Base-by-base conservation (phyloP, 2,329 filamentous ascomycete genomes). In the Graphilbum ipis-grandicollis region DNA sequence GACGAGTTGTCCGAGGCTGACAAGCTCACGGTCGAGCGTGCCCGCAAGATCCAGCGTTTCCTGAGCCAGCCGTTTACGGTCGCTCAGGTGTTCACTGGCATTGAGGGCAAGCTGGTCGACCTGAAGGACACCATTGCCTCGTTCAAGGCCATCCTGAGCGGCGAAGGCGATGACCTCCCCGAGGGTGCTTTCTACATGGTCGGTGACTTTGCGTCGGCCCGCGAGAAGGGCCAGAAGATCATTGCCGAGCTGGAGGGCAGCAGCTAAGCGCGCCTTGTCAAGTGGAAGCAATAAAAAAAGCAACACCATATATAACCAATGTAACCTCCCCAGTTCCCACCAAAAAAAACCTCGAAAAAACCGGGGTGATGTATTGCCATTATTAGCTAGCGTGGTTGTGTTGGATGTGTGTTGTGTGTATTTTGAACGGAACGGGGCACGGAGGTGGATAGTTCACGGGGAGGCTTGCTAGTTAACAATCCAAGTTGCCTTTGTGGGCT, bases 1-100 rank as follows among this genome's bases (percentile, higher is more conserved):
- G 90, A 98, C 66, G 90, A 98, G 64, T 69, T 98, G 67, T 96
- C 90, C 48, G 90, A 96, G 74, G 81, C 82, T 55, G 90, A 98
- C 66, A 94, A 98, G 80, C 78, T 98, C 56, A 96, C 90, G 53
- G 90, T 98, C 74, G 90, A 98, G 80, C 90, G 90, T 78, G 90
- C 90, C 65, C 88, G 90, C 73, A 96, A 96, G 77, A 79, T 98
- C 61, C 90, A 98, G 75, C 82, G 86, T 80, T 98, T 98, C 85
- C 73, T 98, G 73, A 83, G 75, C 65, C 90, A 98, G 75, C 90
- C 90, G 59, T 98, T 98, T 77, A 90, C 90, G 53, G 90, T 78
- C 46, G 73, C 48, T 49, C 68, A 76, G 57, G 73, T 86, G 55
- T 86, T 86, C 76, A 86, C 80, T 64, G 72, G 72, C 66, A 94